phyloP scores from a whole-genome alignment of 2,329 filamentous ascomycete genomes.

The Clonostachys rhizophaga region DNA sequence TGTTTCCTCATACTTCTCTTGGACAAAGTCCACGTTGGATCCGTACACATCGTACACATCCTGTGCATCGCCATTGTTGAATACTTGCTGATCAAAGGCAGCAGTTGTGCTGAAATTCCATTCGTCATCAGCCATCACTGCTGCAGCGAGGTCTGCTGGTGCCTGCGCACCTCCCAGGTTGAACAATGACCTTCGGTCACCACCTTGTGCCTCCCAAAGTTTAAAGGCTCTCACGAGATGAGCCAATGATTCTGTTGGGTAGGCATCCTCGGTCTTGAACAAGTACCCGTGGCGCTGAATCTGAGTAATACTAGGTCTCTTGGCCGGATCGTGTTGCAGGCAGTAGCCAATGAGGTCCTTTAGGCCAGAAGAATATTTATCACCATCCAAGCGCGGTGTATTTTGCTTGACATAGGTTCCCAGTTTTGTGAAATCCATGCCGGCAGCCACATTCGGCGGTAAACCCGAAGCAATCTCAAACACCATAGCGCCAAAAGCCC shows the following conservation, averaged over 20 bases:
- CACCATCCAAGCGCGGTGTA: constrained; percentile 65
- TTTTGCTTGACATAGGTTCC: constrained; percentile 55
- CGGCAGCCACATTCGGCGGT: constrained; percentile 63
- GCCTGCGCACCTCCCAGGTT: constrained; percentile 53
- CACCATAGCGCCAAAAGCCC: constrained; percentile 79
- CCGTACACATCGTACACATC: constrained; percentile 60
- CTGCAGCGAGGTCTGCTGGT: constrained; percentile 35
- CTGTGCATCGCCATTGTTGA: constrained; percentile 47
- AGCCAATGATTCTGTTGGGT: constrained; percentile 60
- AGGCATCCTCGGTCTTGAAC: constrained; percentile 52
- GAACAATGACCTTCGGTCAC: constrained; percentile 63
- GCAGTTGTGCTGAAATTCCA: constrained; percentile 66
- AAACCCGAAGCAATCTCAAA: constrained; percentile 77
- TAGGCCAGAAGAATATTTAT: constrained; percentile 64
- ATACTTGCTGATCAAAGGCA: constrained; percentile 56
- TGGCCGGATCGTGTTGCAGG: constrained; percentile 61
- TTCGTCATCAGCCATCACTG: constrained; percentile 48
- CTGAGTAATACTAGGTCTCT: constrained; percentile 64
- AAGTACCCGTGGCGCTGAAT: constrained; percentile 70
- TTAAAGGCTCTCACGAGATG: constrained; percentile 69
- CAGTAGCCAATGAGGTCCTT: constrained; percentile 70
- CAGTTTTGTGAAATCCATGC: constrained; percentile 39
- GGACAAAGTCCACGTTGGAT: constrained; percentile 47
- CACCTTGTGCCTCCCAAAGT: constrained; percentile 71
- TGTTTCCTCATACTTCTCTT: constrained; percentile 39